phyloP scores from a whole-genome alignment of 352 stramenopile species.

The Phytophthora pseudosyringae region DNA sequence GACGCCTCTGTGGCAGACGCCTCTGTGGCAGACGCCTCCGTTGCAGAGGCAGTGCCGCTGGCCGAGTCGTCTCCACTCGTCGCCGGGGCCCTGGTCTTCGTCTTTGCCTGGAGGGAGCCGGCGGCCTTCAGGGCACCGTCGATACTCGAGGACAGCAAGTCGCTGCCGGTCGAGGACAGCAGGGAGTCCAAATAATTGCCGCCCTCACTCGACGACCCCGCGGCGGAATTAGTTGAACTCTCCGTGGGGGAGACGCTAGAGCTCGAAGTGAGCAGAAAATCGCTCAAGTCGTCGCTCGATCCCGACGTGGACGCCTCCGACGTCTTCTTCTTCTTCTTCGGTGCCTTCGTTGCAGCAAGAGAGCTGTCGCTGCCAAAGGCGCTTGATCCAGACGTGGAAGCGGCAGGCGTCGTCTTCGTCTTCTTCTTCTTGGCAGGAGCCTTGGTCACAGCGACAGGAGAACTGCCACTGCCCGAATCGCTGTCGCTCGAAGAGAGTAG shows the following conservation, averaged over 20 bases:
- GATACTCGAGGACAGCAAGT: slow-evolving; percentile 17
- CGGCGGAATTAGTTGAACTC: not conserved
- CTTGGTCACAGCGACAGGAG: not conserved
- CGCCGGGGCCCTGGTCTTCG: not conserved
- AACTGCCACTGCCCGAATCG: not conserved
- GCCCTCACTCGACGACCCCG: not conserved
- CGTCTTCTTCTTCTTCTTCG: slow-evolving; percentile 1
- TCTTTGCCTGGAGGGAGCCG: not conserved
- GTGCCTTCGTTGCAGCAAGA: not conserved
- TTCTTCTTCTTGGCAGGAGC: not conserved
- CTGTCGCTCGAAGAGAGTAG: not conserved
- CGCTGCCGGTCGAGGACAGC: slow-evolving; percentile 5
- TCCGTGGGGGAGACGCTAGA: not conserved
- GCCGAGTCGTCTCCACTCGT: not conserved
- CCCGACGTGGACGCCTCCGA: not conserved
- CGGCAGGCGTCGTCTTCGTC: not conserved
- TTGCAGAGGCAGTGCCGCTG: not conserved
- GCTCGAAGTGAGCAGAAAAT: not conserved
- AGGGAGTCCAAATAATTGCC: slow-evolving; percentile 2
- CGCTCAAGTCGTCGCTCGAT: not conserved
- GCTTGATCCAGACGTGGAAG: slow-evolving; percentile 2
- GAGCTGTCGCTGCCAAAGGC: not conserved
- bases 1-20: no score
- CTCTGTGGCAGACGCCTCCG: not conserved
- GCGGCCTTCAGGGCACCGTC: not conserved